phyloP scores from a whole-genome alignment of 257 asterid species.

The Solanum bukasovii region DNA sequence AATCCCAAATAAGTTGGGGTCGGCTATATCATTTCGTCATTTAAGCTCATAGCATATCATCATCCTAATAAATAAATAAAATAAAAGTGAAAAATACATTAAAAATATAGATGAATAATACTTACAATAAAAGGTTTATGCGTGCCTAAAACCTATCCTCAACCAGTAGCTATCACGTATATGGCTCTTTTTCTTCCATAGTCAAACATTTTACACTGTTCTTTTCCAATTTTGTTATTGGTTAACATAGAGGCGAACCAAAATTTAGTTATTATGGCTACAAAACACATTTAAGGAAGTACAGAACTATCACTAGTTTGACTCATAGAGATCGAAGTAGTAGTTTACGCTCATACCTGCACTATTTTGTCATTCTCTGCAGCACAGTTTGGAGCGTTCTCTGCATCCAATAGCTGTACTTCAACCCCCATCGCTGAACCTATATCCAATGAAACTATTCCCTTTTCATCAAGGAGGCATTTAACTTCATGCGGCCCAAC shows the following conservation, averaged over 20 bases:
- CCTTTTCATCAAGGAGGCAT: conserved; percentile 27
- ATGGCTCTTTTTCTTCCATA: background rate
- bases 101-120: background rate
- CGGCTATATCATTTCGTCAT: background rate
- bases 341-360: conserved; percentile 31
- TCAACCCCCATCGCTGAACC: conserved; percentile 25
- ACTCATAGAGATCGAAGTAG: conserved; percentile 1
- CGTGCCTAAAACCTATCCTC: background rate
- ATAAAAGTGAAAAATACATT: background rate
- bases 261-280: background rate
- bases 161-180: background rate
- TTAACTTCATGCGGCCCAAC: conserved; percentile 26
- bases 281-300: background rate
- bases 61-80: background rate
- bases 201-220: background rate
- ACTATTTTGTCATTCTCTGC: conserved; percentile 28
- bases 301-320: background rate
- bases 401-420: conserved; percentile 25
- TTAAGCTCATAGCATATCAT: background rate
- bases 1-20: background rate
- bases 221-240: background rate
- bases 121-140: background rate
- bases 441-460: conserved; percentile 35
- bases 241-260: background rate
- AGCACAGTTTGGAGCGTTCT: conserved; percentile 15